Conservation (phyloP, 2,329 filamentous ascomycete species). For the Alternaria infectoria region DNA sequence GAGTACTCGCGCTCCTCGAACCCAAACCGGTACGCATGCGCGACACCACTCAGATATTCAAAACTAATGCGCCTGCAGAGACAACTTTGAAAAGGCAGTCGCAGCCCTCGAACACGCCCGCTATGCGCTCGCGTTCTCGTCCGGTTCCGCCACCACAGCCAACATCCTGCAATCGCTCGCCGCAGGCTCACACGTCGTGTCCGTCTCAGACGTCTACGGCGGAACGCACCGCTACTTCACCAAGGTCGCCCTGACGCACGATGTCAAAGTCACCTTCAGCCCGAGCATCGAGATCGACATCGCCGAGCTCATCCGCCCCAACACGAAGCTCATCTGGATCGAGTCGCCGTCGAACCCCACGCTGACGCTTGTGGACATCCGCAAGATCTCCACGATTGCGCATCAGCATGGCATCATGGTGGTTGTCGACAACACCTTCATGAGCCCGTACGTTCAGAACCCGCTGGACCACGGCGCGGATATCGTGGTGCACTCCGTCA, state of each 20-base stretch:
- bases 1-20: constrained; percentile 95
- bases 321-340: constrained; percentile 97
- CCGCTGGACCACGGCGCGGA: constrained; percentile 94
- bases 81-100: constrained; percentile 91
- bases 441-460: constrained; percentile 96
- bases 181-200: constrained; percentile 90
- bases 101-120: constrained; percentile 91
- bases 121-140: constrained; percentile 92
- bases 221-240: constrained; percentile 99
- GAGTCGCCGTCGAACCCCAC: constrained; percentile 96
- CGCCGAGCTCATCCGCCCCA: constrained; percentile 78
- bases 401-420: constrained; percentile 90
- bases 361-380: constrained; percentile 88
- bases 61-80: constrained; percentile 53
- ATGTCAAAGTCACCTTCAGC: constrained; percentile 92
- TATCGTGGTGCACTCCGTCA: constrained; percentile 95
- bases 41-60: neutral
- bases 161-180: constrained; percentile 92
- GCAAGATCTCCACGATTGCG: constrained; percentile 79
- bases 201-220: constrained; percentile 96
- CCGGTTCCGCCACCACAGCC: constrained; percentile 91
- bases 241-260: constrained; percentile 92
- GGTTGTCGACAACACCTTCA: constrained; percentile 99
- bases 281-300: constrained; percentile 91
- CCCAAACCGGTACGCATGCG: constrained; percentile 71